Evolutionary conservation across 1,139 yeast species (phyloP).

Genomic region (Pichia kudriavzevii): DNA sequence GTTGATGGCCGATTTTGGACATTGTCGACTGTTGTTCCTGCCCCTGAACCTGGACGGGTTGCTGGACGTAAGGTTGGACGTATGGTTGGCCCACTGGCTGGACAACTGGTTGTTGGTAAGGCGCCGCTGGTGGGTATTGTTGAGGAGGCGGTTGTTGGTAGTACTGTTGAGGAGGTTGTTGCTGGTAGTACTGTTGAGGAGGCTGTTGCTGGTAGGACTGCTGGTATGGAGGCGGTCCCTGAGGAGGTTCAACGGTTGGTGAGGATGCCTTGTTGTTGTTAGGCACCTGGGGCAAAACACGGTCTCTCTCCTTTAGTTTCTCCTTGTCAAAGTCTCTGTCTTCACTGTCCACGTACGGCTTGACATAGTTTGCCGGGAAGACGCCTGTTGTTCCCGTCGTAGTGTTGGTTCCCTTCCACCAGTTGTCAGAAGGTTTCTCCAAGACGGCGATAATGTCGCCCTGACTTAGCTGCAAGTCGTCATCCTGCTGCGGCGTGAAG

Average conservation of each 20-base stretch:
- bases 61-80: conserved; percentile 12
- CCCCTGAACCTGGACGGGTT: conserved; percentile 11
- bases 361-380: conserved; percentile 84
- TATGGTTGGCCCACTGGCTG: conserved; percentile 3
- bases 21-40: conserved; percentile 15
- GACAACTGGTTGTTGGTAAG: conserved; percentile 1
- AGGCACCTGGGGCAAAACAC: no score
- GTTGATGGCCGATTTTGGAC: conserved; percentile 56
- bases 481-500: conserved; percentile 10
- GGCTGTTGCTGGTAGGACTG: conserved; percentile 11
- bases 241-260: conserved; percentile 1
- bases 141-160: conserved; percentile 9
- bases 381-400: conserved; percentile 59
- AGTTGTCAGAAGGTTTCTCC: conserved; percentile 74
- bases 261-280: conserved; percentile 1
- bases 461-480: conserved; percentile 41
- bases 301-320: no score
- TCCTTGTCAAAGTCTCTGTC: no score
- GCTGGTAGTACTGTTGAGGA: conserved; percentile 12
- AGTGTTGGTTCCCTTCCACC: conserved; percentile 91
- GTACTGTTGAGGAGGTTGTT: conserved; percentile 13
- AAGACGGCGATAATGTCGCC: conserved; percentile 66
- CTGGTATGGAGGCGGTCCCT: conserved; percentile 5
- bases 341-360: neutral
- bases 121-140: conserved; percentile 2